These are phyloP conservation scores for Hemileia vastatrix DNA, from an alignment of 1,284 basidiomycete species.

Conservation along the genomic window DNA sequence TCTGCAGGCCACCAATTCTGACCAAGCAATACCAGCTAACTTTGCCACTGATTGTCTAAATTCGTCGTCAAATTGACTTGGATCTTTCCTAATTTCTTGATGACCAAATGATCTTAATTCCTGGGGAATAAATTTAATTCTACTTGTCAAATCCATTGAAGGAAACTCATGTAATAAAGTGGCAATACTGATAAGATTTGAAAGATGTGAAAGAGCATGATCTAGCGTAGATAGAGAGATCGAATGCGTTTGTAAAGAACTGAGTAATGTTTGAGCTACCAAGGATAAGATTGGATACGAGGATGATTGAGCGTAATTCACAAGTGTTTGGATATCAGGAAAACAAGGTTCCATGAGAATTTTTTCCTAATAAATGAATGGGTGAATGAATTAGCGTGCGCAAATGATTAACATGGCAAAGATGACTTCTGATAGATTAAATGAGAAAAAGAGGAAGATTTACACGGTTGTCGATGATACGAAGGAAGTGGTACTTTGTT, in stretches of 20 bases:
- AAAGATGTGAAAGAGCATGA: conserved; percentile 6
- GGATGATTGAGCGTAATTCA: conserved; percentile 1
- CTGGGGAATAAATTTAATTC: background rate
- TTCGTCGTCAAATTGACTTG: no score
- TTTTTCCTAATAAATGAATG: background rate
- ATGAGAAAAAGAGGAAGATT: background rate
- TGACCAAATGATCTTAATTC: conserved; percentile 2
- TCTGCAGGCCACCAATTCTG: conserved; percentile 9
- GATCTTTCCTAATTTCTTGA: background rate
- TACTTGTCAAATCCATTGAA: background rate
- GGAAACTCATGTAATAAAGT: background rate
- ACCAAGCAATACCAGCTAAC: background rate
- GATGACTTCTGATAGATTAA: background rate
- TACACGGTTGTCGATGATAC: conserved; percentile 4
- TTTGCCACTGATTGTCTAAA: background rate
- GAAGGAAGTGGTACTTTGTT: conserved; percentile 9
- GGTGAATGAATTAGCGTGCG: background rate
- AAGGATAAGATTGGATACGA: background rate
- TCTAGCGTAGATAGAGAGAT: conserved; percentile 1
- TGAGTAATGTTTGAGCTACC: background rate
- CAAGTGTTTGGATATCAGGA: background rate
- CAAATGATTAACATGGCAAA: background rate
- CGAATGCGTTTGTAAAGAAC: background rate
- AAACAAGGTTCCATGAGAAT: conserved; percentile 2
- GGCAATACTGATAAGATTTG: background rate